Percentiles rank a stretch among this genome's conserved stretches.
These are phyloP conservation scores for Venturia asperata DNA, from an alignment of 2,329 filamentous ascomycete species.

Conservation along the genomic window DNA sequence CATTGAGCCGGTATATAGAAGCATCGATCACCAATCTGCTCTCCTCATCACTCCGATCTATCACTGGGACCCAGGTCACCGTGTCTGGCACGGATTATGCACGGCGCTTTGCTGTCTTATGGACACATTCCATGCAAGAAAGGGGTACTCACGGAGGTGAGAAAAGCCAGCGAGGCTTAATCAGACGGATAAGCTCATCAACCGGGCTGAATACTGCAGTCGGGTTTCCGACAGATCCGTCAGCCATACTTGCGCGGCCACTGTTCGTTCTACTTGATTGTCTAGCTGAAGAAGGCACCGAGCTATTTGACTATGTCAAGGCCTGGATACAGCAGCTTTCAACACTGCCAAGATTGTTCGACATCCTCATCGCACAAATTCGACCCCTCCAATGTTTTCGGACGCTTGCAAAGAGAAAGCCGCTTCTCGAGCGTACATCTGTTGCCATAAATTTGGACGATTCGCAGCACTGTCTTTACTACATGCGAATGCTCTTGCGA, in stretches of 20 bases:
- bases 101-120: conserved; percentile 66
- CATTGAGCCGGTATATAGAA: conserved; percentile 66
- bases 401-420: conserved; percentile 22
- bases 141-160: conserved; percentile 20
- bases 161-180: not conserved
- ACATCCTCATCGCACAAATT: conserved; percentile 24
- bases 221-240: conserved; percentile 15
- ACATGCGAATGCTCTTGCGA: conserved; percentile 66
- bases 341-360: conserved; percentile 44
- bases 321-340: conserved; percentile 67
- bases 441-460: conserved; percentile 47
- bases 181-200: conserved; percentile 22
- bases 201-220: conserved; percentile 20
- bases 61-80: not conserved
- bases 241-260: conserved; percentile 61
- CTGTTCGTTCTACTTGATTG: conserved; percentile 76
- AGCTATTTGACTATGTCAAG: conserved; percentile 68
- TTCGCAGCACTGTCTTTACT: conserved; percentile 69
- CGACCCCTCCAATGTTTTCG: conserved; percentile 16
- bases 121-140: conserved; percentile 61
- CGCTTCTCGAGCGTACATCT: conserved; percentile 14
- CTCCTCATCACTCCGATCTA: conserved; percentile 14
- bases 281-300: conserved; percentile 63
- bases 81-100: conserved; percentile 46
- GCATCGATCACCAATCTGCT: conserved; percentile 68